These are phyloP conservation scores for Zygotorulaspora mrakii DNA, from an alignment of 1,139 yeast genomes.

Conservation along the genomic window DNA sequence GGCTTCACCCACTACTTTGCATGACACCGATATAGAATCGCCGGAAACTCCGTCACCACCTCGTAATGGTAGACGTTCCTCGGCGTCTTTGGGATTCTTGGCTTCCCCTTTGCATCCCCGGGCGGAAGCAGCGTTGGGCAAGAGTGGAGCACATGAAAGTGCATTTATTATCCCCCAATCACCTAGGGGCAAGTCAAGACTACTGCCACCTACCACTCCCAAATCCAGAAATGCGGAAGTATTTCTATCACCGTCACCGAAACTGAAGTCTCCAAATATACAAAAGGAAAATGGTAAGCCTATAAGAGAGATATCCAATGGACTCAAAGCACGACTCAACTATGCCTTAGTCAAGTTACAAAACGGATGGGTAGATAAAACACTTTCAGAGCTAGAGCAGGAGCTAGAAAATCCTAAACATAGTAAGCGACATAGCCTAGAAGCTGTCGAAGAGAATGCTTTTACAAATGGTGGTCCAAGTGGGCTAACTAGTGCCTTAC, in stretches of 20 bases:
- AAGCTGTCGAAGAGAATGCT: slow-evolving; percentile 6
- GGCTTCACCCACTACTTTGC: slow-evolving; percentile 14
- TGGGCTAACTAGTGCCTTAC: slow-evolving; percentile 7
- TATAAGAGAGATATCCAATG: slow-evolving; percentile 42
- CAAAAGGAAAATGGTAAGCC: slow-evolving; percentile 36
- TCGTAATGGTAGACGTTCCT: slow-evolving; percentile 20
- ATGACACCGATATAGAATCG: slow-evolving; percentile 14
- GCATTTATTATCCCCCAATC: slow-evolving; percentile 19
- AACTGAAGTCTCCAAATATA: slow-evolving; percentile 38
- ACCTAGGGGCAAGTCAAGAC: slow-evolving; percentile 22
- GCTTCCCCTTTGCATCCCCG: slow-evolving; percentile 27
- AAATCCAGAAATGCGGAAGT: slow-evolving; percentile 33
- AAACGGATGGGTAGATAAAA: slow-evolving; percentile 41
- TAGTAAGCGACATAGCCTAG: slow-evolving; percentile 6
- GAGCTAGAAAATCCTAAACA: slow-evolving; percentile 19
- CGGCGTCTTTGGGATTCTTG: slow-evolving; percentile 25
- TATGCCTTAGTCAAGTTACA: slow-evolving; percentile 47
- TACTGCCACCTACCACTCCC: slow-evolving; percentile 39
- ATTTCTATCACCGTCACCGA: slow-evolving; percentile 39
- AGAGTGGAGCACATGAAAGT: slow-evolving; percentile 11
- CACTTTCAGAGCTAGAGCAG: slow-evolving; percentile 38
- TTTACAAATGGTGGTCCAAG: slow-evolving; percentile 2
- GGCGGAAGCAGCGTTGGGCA: slow-evolving; percentile 11
- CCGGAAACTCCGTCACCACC: slow-evolving; percentile 28
- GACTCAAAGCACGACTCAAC: slow-evolving; percentile 44